These are phyloP conservation scores for Cutaneotrichosporon spelunceum DNA, from an alignment of 1,284 basidiomycete genomes.

Conservation along the genomic window DNA sequence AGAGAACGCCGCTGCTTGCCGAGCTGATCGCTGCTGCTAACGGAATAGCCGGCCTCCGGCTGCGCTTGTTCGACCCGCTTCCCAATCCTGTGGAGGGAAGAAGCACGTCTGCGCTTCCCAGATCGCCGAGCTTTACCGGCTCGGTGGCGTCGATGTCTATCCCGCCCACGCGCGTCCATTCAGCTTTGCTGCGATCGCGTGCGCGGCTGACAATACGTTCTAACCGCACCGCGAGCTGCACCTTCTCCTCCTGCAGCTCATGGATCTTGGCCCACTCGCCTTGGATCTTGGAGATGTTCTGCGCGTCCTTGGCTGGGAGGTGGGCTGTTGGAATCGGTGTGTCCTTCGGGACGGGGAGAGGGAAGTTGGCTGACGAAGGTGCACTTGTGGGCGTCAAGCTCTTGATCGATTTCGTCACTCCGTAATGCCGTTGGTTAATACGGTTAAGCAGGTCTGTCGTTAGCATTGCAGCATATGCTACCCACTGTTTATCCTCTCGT, in stretches of 20 bases:
- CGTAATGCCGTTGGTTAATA: slow-evolving; percentile 44
- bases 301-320: slow-evolving; percentile 43
- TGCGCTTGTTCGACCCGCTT: slow-evolving; percentile 26
- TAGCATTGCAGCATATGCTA: not conserved
- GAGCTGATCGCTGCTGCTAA: slow-evolving; percentile 16
- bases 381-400: slow-evolving; percentile 22
- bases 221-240: slow-evolving; percentile 45
- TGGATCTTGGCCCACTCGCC: slow-evolving; percentile 49
- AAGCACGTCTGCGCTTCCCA: slow-evolving; percentile 40
- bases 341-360: slow-evolving; percentile 34
- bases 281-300: slow-evolving; percentile 45
- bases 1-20: slow-evolving; percentile 7
- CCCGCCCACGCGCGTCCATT: slow-evolving; percentile 49
- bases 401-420: slow-evolving; percentile 36
- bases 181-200: slow-evolving; percentile 41
- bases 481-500: slow-evolving; percentile 43
- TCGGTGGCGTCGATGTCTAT: slow-evolving; percentile 41
- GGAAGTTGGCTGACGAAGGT: slow-evolving; percentile 25
- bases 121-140: slow-evolving; percentile 26
- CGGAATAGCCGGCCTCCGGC: slow-evolving; percentile 13
- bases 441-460: slow-evolving; percentile 34
- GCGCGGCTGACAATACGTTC: slow-evolving; percentile 45
- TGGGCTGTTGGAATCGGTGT: slow-evolving; percentile 37
- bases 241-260: slow-evolving; percentile 49
- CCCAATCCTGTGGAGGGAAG: slow-evolving; percentile 42